Conservation (phyloP, 1,284 basidiomycete genomes). For the Moniliophthora roreri region DNA sequence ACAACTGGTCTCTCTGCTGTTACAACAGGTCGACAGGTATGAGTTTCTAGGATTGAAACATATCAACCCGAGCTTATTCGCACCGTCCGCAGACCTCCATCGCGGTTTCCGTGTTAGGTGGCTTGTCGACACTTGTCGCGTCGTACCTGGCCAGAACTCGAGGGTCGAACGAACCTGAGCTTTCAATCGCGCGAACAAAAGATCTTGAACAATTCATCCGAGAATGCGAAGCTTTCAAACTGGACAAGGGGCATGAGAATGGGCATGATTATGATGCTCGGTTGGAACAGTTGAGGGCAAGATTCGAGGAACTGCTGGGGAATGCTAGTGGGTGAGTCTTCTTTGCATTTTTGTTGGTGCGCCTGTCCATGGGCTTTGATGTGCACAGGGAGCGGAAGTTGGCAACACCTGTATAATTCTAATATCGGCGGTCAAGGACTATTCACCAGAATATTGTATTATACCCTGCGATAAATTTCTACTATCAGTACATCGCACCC, state of each 20-base stretch:
- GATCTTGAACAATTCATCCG: slow-evolving; percentile 66
- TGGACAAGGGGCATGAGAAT: slow-evolving; percentile 51
- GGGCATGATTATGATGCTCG: slow-evolving; percentile 24
- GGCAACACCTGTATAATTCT: slow-evolving; percentile 11
- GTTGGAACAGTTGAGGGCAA: slow-evolving; percentile 24
- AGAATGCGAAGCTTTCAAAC: slow-evolving; percentile 51
- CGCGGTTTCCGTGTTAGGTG: slow-evolving; percentile 34
- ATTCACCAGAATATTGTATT: too few relatives aligned
- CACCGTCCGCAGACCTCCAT: slow-evolving; percentile 36
- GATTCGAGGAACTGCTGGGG: slow-evolving; percentile 37
- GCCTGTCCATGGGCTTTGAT: background rate
- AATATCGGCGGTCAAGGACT: background rate
- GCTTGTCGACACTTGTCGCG: slow-evolving; percentile 58
- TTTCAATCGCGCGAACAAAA: slow-evolving; percentile 48
- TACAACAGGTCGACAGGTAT: slow-evolving; percentile 36
- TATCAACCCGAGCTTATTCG: background rate
- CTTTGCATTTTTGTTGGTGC: background rate
- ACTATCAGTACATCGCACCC: too few relatives aligned
- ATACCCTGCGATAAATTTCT: too few relatives aligned
- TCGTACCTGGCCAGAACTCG: slow-evolving; percentile 69
- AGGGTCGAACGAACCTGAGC: slow-evolving; percentile 67
- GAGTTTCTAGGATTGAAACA: slow-evolving; percentile 18
- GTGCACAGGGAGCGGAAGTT: slow-evolving; percentile 9
- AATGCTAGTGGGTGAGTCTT: slow-evolving; percentile 25
- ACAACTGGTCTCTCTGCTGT: slow-evolving; percentile 66